phyloP scores from a whole-genome alignment of 2,329 filamentous ascomycete species.

The Aspergillus nomiae region DNA sequence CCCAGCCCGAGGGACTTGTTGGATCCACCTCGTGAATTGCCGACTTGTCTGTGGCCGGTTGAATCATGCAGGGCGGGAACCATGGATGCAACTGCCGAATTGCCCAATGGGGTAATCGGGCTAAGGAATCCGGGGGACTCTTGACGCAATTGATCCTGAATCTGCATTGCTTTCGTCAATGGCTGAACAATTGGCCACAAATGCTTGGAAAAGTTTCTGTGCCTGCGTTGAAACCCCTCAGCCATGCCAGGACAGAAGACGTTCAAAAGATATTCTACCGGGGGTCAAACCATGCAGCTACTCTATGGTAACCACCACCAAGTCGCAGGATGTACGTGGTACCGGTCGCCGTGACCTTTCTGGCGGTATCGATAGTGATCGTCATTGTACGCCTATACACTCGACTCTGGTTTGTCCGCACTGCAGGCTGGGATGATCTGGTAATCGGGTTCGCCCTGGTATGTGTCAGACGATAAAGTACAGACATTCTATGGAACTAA shows the following conservation, averaged over 20 bases:
- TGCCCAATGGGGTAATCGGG: not conserved
- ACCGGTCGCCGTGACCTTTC: constrained; percentile 22
- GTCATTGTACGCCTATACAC: constrained; percentile 28
- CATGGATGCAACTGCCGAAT: not conserved
- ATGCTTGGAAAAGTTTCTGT: not conserved
- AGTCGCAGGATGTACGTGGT: constrained; percentile 25
- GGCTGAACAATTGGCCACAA: not conserved
- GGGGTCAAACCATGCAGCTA: not conserved
- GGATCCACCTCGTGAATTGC: not conserved
- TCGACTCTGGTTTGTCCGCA: constrained; percentile 24
- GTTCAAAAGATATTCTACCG: not conserved
- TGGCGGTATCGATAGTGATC: constrained; percentile 19
- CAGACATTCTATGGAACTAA: constrained; percentile 4
- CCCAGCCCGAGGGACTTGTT: not conserved
- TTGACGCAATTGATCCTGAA: constrained; percentile 22
- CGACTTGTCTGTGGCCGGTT: not conserved
- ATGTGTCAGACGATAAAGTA: not conserved
- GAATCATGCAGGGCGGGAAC: not conserved
- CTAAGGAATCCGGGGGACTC: not conserved
- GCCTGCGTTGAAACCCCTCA: not conserved
- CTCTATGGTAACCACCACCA: not conserved
- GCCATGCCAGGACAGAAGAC: not conserved
- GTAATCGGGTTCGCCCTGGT: constrained; percentile 27
- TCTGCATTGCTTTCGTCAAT: not conserved
- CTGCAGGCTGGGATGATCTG: constrained; percentile 31